These are phyloP conservation scores for Lodderomyces pseudojiufengensis DNA, from an alignment of 1,139 yeast genomes.

Conservation along the genomic window DNA sequence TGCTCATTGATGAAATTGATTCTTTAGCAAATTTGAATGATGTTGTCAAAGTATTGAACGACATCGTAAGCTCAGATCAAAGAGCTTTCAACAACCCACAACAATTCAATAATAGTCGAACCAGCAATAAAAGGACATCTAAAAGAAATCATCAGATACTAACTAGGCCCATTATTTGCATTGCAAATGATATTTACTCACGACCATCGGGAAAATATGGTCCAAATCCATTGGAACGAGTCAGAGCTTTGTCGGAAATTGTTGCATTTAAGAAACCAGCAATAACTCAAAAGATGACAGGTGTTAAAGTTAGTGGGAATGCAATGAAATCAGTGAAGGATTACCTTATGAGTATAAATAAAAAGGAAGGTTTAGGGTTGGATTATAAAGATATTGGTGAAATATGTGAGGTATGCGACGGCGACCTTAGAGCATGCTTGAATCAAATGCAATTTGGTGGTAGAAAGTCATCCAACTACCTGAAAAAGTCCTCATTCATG, in stretches of 20 bases:
- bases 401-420: constrained; percentile 68
- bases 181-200: constrained; percentile 84
- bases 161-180: constrained; percentile 82
- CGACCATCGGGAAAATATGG: constrained; percentile 32
- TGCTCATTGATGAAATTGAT: constrained; percentile 87
- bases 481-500: constrained; percentile 23
- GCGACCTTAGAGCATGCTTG: constrained; percentile 82
- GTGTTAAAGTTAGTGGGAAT: constrained; percentile 29
- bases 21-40: constrained; percentile 78
- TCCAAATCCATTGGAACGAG: constrained; percentile 56
- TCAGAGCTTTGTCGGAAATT: constrained; percentile 71
- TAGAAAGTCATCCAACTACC: constrained; percentile 12
- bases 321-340: constrained; percentile 42
- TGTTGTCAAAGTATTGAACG: constrained; percentile 64
- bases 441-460: constrained; percentile 76
- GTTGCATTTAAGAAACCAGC: constrained; percentile 60
- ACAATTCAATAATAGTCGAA: constrained; percentile 4
- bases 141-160: constrained; percentile 39
- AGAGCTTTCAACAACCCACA: constrained; percentile 32
- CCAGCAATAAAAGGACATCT: constrained; percentile 16
- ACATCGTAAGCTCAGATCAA: constrained; percentile 58
- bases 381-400: constrained; percentile 40
- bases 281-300: constrained; percentile 40
- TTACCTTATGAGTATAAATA: constrained; percentile 30
- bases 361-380: constrained; percentile 29